Evolutionary conservation across 2,329 filamentous ascomycete genomes (phyloP), one percentile per base, ranked within the genome.

Genomic region (Microdochium nivale): DNA sequence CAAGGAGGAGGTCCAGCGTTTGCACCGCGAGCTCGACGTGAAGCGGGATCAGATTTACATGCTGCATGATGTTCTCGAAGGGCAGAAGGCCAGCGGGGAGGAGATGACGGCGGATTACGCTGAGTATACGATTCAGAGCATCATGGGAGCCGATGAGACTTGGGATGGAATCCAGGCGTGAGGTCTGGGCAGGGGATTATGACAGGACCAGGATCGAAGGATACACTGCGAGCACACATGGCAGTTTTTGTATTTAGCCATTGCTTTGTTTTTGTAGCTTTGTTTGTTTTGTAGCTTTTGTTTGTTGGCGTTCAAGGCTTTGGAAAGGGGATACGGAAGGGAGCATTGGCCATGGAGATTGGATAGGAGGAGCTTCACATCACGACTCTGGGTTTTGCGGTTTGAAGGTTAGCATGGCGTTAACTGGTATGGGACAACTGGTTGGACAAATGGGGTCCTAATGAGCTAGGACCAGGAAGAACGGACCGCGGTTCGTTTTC

Each of bases 11-110:
- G 84, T 92, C 33, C 76, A 83, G 54, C 72, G 71, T 23, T 62
- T 90, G 21, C 71, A 86, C 43, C 76, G 76, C 54, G 76, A 79
- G 50, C 79, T 90, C 24, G 86, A 90, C 60, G 76, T 79, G 61
- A 90, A 91, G 68, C 82, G 83, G 25, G 85, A 88, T 55, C 87
- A 91, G 66, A 84, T 95, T 43, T 95, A 95, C 68, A 79, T 81
- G 43, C 74, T 95, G 14, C 88, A 91, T 59, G 90, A 95, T 65
- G 88, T 94, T 1, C 74, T 94, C 1, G 88, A 92, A 67, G 88
- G 86, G 5, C 87, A 91, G 65, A 88, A 87, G 70, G 74, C 75
- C 32, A 76, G 77, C 2, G 82, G 82, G 0, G 78, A 81, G 60
- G 74, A 78, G 56, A 84, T 87, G 76, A 79, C 73, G 1, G 76